These are phyloP conservation scores for Yamadazyma diospyri DNA, from an alignment of 1,139 yeast genomes.

Conservation along the genomic window DNA sequence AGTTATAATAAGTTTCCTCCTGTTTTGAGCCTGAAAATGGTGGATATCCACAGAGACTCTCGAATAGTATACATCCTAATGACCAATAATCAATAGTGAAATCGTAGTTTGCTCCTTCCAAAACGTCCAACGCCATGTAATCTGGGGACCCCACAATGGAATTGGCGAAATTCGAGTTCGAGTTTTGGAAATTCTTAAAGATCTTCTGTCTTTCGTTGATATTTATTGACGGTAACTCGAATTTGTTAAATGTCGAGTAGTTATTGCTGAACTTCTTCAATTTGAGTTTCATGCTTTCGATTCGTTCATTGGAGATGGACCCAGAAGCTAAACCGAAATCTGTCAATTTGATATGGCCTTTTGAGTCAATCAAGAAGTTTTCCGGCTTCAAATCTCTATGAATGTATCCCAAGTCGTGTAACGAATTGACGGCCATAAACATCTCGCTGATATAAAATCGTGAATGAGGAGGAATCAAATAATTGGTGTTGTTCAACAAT, in stretches of 20 bases:
- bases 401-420: slow-evolving; percentile 93
- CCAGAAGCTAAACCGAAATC: slow-evolving; percentile 99
- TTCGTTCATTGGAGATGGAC: slow-evolving; percentile 86
- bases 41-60: slow-evolving; percentile 89
- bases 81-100: slow-evolving; percentile 99
- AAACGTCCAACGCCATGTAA: slow-evolving; percentile 97
- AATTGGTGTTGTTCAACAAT: slow-evolving; percentile 86
- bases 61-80: slow-evolving; percentile 91
- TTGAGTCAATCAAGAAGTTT: slow-evolving; percentile 87
- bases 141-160: slow-evolving; percentile 98
- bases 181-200: slow-evolving; percentile 68
- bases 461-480: slow-evolving; percentile 90
- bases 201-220: slow-evolving; percentile 83
- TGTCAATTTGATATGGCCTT: slow-evolving; percentile 94
- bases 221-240: slow-evolving; percentile 71
- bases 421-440: slow-evolving; percentile 91
- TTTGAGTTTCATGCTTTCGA: slow-evolving; percentile 87
- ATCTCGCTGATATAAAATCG: slow-evolving; percentile 93
- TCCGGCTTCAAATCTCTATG: slow-evolving; percentile 98
- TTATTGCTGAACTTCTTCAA: slow-evolving; percentile 72
- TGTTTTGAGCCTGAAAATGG: slow-evolving; percentile 94
- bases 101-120: slow-evolving; percentile 91
- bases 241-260: slow-evolving; percentile 15
- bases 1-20: slow-evolving; percentile 91
- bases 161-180: slow-evolving; percentile 49